Evolutionary conservation across 1,284 basidiomycete genomes (phyloP), one percentile per base, ranked within the genome.

Genomic region (Microstroma glucosiphilum): DNA sequence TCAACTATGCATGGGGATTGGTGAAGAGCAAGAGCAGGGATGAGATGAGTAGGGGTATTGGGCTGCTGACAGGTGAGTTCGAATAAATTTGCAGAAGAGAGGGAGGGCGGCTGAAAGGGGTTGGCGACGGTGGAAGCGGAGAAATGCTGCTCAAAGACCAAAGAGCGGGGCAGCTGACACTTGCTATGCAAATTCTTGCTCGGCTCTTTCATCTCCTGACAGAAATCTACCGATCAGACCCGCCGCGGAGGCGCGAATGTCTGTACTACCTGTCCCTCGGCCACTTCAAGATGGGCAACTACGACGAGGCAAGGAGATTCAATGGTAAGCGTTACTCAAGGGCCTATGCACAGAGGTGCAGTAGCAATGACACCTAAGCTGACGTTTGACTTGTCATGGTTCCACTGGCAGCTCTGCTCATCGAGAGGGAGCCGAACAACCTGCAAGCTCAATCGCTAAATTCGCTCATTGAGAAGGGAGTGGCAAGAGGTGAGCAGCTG

Each of bases 241-340:
- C 94, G 11, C 82, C 86, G 40, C 85, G 96, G 69, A 84, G 96
- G 68, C 83, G 96, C 80, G 96, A 99, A 81, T 98, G 96, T 77
- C 82, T 97, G 42, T 99, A 97, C 80, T 99, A 97, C 82, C 87
- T 99, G 57, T 91, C 92, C 0, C 84, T 98, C 12, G 96, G 96
- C 0, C 89, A 98, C 81, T 97, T 92, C 82, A 98, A 98, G 84
- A 88, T 97, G 85, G 87, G 88, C 40, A 94, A 97, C 80, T 97
- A 89, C 78, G 89, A 90, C 43, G 91, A 97, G 79, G 92, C 93
- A 1, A 88, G 86, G 80, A 88, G 86, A 66, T 98, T 97, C 81
- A 97, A 96, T 79, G 87, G 92, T 96, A 59, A 66, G 88, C 77
- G 19, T 21, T 4, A 12, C 17, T 3, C 9, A 37, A 37, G 3